phyloP scores from a whole-genome alignment of 2,329 filamentous ascomycete genomes.

The Arthrobotrys iridis region DNA sequence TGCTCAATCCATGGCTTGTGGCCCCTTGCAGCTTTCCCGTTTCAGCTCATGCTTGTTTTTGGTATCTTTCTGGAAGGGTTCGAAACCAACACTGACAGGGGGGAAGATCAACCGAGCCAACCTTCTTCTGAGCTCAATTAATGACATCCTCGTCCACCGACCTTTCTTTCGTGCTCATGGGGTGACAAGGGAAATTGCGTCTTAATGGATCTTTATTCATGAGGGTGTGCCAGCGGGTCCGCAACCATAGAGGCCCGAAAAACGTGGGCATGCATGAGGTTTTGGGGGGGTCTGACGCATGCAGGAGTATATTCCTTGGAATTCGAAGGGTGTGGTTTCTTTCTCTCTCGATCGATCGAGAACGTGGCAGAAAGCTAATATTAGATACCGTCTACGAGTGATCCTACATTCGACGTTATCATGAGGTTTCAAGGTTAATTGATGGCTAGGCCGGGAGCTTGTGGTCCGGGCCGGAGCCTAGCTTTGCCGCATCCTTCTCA shows the following conservation, averaged over 20 bases:
- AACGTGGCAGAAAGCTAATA: conserved; percentile 3
- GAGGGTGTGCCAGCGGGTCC: conserved; percentile 42
- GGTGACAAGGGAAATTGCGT: conserved; percentile 31
- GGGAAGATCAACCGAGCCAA: conserved; percentile 29
- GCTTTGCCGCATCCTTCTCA: not conserved
- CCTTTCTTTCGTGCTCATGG: not conserved
- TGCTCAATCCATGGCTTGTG: conserved; percentile 66
- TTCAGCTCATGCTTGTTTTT: conserved; percentile 45
- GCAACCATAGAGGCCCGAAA: not conserved
- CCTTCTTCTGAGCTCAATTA: not conserved
- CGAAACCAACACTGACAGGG: conserved; percentile 40
- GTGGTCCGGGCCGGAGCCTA: not conserved
- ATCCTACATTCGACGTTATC: not conserved
- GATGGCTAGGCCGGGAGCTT: not conserved
- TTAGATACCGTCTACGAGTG: conserved; percentile 8
- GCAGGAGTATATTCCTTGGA: conserved; percentile 20
- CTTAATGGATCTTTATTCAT: conserved; percentile 21
- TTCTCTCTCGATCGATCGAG: conserved; percentile 14
- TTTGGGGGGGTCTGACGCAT: conserved; percentile 20
- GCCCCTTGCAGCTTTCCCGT: conserved; percentile 35
- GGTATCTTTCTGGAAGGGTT: conserved; percentile 52
- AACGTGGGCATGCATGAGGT: conserved; percentile 50
- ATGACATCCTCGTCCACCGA: not conserved
- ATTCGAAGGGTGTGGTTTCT: not conserved
- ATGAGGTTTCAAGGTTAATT: not conserved